Evolutionary conservation across 495 filamentous ascomycete species (phyloP), one percentile per base, ranked within the genome.

Genomic region (Aspergillus sparsus): DNA sequence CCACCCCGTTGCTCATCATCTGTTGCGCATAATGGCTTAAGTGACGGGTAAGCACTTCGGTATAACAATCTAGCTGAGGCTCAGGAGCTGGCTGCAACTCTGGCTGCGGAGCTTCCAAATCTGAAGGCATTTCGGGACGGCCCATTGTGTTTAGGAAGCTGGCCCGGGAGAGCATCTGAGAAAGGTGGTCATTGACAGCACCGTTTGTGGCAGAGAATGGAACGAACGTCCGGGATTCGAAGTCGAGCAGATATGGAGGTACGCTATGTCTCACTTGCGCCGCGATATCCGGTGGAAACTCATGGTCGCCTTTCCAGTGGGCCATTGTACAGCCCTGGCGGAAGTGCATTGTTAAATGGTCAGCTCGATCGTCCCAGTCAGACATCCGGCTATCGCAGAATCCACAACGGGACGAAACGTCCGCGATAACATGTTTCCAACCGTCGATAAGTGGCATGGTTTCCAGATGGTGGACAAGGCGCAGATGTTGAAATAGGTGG

Each of bases 401-500:
- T 67, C 87, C 87, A 62, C 86, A 89, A 50, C 85, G 77, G 4
- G 86, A 88, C 4, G 81, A 68, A 34, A 89, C 82, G 53, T 83
- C 78, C 10, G 80, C 79, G 0, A 78, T 80, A 9, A 77, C 76
- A 11, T 77, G 70, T 67, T 87, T 90, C 90, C 89, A 92, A 50
- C 77, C 77, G 10, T 90, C 85, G 82, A 91, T 88, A 3, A 75
- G 62, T 11, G 76, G 66, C 8, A 78, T 69, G 55, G 88, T 85
- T 55, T 84, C 83, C 55, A 84, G 81, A 37, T 80, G 74, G 67
- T 93, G 89, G 16, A 90, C 82, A 3, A 91, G 79, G 35, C 87
- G 82, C 13, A 93, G 73, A 65, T 93, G 90, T 62, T 93, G 89
- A 6, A 86, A 76, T 0, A 93, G 79, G 68, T 93, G 89, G 64